phyloP scores from a whole-genome alignment of 2,329 filamentous ascomycete genomes.

The Ophiostoma australiae region DNA sequence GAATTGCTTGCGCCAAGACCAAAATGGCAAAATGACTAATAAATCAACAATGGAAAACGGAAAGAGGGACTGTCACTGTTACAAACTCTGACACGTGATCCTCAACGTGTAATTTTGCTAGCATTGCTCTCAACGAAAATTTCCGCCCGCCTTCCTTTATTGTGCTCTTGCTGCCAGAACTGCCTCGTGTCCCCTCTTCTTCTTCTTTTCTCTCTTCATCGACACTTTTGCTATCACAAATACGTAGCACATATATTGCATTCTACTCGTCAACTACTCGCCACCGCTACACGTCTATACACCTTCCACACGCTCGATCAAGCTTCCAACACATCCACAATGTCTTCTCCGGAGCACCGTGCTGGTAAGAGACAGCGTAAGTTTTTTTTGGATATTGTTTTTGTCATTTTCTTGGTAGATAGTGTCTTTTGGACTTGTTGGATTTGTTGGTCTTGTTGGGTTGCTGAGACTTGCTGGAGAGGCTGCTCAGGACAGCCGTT shows the following conservation, averaged over 20 bases:
- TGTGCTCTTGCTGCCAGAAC: not conserved
- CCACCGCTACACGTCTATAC: not conserved
- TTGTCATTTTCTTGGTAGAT: not conserved
- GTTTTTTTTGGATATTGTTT: constrained; percentile 22
- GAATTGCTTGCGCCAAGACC: not conserved
- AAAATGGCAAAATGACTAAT: constrained; percentile 1
- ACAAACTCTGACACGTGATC: constrained; percentile 10
- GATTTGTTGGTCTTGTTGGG: not conserved
- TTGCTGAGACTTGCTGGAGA: not conserved
- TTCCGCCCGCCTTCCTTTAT: not conserved
- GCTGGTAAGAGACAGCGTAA: constrained; percentile 34
- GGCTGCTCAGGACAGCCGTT: not conserved
- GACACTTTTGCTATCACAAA: not conserved
- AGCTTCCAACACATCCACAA: constrained; percentile 10
- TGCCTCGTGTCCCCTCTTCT: not conserved
- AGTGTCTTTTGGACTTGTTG: not conserved
- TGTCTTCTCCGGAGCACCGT: constrained; percentile 29
- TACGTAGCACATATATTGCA: not conserved
- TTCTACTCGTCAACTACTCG: not conserved
- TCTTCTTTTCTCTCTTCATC: not conserved
- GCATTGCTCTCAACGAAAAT: constrained; percentile 10
- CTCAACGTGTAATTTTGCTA: constrained; percentile 12
- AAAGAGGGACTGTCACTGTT: not conserved
- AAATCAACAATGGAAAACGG: not conserved
- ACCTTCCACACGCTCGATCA: not conserved